Conservation (phyloP, 352 stramenopile species). For the Phytophthora podocarpi region DNA sequence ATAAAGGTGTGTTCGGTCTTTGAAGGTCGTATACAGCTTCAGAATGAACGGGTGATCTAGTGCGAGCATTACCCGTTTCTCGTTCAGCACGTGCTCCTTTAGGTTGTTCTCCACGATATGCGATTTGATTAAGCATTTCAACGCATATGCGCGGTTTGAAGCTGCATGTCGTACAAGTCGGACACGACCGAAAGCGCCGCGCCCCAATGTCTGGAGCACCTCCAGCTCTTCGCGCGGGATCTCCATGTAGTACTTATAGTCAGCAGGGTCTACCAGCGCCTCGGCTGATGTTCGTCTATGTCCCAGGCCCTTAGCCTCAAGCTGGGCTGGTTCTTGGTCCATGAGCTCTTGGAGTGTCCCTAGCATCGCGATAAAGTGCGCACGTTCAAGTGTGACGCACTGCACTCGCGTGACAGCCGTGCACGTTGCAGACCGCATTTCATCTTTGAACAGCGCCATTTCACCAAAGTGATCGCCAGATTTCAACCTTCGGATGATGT, state of each 20-base stretch:
- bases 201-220: slow-evolving; percentile 76
- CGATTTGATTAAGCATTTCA: slow-evolving; percentile 93
- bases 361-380: slow-evolving; percentile 84
- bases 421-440: slow-evolving; percentile 92
- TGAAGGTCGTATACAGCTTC: slow-evolving; percentile 89
- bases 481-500: slow-evolving; percentile 63
- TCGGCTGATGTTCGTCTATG: slow-evolving; percentile 42
- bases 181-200: slow-evolving; percentile 90
- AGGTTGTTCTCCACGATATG: slow-evolving; percentile 92
- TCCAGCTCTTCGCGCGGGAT: slow-evolving; percentile 77
- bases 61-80: slow-evolving; percentile 89
- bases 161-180: slow-evolving; percentile 80
- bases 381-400: slow-evolving; percentile 65
- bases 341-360: slow-evolving; percentile 80
- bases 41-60: slow-evolving; percentile 93
- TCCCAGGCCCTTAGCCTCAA: slow-evolving; percentile 6
- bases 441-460: slow-evolving; percentile 92
- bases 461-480: slow-evolving; percentile 94
- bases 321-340: slow-evolving; percentile 57
- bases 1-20: slow-evolving; percentile 92
- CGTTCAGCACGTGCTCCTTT: slow-evolving; percentile 92
- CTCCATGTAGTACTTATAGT: slow-evolving; percentile 83
- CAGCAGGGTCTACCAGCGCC: slow-evolving; percentile 37
- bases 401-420: slow-evolving; percentile 73
- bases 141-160: slow-evolving; percentile 80